These are phyloP conservation scores for Nectriaceae sp. DNA, from an alignment of 2,329 filamentous ascomycete genomes.

Conservation along the genomic window DNA sequence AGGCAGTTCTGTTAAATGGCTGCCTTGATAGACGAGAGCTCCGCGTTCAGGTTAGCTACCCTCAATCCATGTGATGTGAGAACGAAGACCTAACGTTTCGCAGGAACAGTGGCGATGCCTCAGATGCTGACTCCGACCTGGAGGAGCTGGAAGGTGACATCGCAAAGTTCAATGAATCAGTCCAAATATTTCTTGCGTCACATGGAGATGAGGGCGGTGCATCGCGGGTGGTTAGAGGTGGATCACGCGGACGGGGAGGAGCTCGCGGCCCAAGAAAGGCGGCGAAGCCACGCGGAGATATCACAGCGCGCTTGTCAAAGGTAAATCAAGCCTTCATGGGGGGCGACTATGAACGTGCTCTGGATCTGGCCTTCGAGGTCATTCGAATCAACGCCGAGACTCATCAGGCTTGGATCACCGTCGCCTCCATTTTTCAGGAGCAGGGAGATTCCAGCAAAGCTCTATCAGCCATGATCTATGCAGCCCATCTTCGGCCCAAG, in stretches of 20 bases:
- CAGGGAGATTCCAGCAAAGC: conserved; percentile 58
- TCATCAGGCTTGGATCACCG: conserved; percentile 63
- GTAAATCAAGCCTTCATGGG: conserved; percentile 70
- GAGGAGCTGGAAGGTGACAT: conserved; percentile 47
- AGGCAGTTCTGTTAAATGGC: too few relatives aligned
- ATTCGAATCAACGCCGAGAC: conserved; percentile 70
- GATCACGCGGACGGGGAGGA: conserved; percentile 31
- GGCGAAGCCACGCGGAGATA: conserved; percentile 69
- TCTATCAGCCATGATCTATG: conserved; percentile 61
- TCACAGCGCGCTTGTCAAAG: conserved; percentile 66
- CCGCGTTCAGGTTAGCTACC: not conserved
- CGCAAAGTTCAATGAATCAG: conserved; percentile 44
- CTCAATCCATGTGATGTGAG: not conserved
- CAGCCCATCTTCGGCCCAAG: conserved; percentile 64
- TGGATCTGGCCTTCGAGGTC: conserved; percentile 61
- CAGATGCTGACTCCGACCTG: conserved; percentile 47
- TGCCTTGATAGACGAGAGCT: not conserved
- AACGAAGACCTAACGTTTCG: conserved; percentile 5
- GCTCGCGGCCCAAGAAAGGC: conserved; percentile 56
- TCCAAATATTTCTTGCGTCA: conserved; percentile 41
- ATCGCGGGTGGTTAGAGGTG: conserved; percentile 19
- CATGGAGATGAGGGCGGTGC: conserved; percentile 33
- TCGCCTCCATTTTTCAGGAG: conserved; percentile 63
- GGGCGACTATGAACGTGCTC: conserved; percentile 60
- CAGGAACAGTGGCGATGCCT: conserved; percentile 30